phyloP scores from a whole-genome alignment of 2,329 filamentous ascomycete genomes.

The Fusarium begoniae region DNA sequence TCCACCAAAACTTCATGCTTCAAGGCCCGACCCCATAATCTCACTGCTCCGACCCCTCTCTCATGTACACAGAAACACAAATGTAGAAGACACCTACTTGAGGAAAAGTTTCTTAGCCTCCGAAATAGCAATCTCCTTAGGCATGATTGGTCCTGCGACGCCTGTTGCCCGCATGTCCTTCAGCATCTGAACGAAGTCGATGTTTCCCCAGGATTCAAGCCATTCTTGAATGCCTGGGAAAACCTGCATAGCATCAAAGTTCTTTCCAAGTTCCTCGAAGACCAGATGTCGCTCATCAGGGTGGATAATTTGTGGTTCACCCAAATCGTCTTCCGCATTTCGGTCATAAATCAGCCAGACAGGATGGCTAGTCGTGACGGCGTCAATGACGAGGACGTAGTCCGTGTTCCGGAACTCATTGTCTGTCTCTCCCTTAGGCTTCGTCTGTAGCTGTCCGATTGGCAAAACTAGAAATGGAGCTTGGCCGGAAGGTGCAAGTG shows the following conservation, averaged over 20 bases:
- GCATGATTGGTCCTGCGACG: not conserved
- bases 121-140: accelerated
- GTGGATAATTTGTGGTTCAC: accelerated
- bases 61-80: not conserved
- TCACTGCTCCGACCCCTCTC: not conserved
- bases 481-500: too few species aligned
- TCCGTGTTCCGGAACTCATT: not conserved
- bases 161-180: accelerated
- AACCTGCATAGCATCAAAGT: not conserved
- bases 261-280: not conserved
- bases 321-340: not conserved
- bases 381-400: not conserved
- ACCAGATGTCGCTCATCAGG: not conserved
- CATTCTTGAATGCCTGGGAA: accelerated
- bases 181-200: not conserved
- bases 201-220: too few species aligned
- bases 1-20: not conserved
- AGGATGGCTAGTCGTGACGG: not conserved
- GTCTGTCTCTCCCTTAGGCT: too few species aligned
- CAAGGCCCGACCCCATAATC: not conserved
- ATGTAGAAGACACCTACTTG: not conserved
- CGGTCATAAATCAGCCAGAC: not conserved
- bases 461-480: too few species aligned
- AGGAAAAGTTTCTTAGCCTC: accelerated
- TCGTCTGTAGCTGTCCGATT: too few species aligned